phyloP scores from a whole-genome alignment of 2,329 filamentous ascomycete species.

The Paraphoma sp. region DNA sequence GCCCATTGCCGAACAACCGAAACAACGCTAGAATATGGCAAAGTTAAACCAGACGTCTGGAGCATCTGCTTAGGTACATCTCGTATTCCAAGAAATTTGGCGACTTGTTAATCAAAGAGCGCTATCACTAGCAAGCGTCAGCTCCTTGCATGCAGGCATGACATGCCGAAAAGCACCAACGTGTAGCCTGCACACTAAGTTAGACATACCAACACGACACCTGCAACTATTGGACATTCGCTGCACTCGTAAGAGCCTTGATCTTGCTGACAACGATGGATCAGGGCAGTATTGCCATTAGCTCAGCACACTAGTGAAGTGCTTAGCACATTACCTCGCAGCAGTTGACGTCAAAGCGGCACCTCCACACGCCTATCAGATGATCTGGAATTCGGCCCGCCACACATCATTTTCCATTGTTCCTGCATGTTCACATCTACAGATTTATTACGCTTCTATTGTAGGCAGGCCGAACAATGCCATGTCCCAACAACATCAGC shows the following conservation, averaged over 20 bases:
- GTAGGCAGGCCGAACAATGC: background rate
- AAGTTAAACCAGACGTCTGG: conserved; percentile 7
- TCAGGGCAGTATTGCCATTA: background rate
- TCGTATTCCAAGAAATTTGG: background rate
- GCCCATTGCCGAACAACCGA: conserved; percentile 2
- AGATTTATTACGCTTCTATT: background rate
- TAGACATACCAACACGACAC: background rate
- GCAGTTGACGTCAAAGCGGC: background rate
- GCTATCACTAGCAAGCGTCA: background rate
- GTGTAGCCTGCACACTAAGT: no score
- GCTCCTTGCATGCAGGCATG: background rate
- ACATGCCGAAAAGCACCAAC: no score
- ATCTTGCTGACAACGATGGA: conserved; percentile 6
- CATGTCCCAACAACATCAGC: background rate
- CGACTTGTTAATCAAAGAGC: background rate
- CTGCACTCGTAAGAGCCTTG: background rate
- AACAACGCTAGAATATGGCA: background rate
- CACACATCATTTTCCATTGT: background rate
- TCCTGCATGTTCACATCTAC: background rate
- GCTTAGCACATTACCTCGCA: background rate
- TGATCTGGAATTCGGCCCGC: background rate
- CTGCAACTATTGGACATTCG: background rate
- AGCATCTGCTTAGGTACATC: background rate
- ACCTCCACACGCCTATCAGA: background rate
- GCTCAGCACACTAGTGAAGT: background rate